Conservation (phyloP, 1,284 basidiomycete genomes). For the Tilletiopsis washingtonensis region DNA sequence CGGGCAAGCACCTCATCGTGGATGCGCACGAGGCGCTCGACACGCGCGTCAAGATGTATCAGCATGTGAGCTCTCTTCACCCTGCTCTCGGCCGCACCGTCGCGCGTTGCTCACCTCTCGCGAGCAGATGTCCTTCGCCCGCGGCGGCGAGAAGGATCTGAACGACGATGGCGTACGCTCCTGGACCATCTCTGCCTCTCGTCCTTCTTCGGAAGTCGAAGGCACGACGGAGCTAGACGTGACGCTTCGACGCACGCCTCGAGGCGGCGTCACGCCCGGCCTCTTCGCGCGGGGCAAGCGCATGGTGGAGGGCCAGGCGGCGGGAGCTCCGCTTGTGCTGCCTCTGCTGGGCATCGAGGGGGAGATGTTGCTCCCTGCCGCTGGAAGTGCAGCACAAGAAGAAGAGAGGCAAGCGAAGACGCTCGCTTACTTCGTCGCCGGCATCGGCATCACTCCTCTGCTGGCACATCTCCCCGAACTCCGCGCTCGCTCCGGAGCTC, state of each 20-base stretch:
- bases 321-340: neutral
- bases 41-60: conserved; percentile 7
- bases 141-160: conserved; percentile 12
- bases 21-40: conserved; percentile 6
- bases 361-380: neutral
- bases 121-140: conserved; percentile 7
- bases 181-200: conserved; percentile 8
- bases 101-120: no score
- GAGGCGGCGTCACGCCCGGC: conserved; percentile 9
- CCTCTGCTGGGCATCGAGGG: conserved; percentile 1
- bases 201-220: neutral
- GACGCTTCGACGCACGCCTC: conserved; percentile 2
- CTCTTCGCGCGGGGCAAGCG: conserved; percentile 4
- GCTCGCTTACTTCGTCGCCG: conserved; percentile 4
- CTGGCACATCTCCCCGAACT: conserved; percentile 1
- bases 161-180: conserved; percentile 12
- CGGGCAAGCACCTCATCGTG: conserved; percentile 11
- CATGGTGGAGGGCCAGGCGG: neutral
- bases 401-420: neutral
- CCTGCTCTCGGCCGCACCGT: no score
- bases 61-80: no score
- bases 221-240: neutral
- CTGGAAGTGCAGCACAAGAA: neutral
- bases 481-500: neutral
- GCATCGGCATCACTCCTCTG: conserved; percentile 11